Evolutionary conservation across 2,329 filamentous ascomycete genomes (phyloP).

Genomic region (Alternaria brassicicola): DNA sequence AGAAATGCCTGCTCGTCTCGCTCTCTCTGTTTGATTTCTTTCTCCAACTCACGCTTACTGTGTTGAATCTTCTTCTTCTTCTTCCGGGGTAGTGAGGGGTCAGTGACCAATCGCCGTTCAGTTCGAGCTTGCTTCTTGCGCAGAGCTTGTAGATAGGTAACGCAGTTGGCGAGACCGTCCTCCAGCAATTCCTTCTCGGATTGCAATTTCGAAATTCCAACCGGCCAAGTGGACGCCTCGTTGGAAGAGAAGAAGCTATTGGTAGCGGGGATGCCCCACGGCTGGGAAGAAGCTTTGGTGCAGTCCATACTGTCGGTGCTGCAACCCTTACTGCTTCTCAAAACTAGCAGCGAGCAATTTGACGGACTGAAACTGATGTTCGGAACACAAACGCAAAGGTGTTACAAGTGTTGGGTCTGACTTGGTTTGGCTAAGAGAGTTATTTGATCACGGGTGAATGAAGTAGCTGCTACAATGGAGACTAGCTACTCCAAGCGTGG

Average conservation of each 20-base stretch:
- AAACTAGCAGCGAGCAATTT: background rate
- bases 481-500: background rate
- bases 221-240: background rate
- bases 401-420: background rate
- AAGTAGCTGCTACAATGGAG: background rate
- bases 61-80: constrained; percentile 44
- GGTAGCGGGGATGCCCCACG: background rate
- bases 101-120: constrained; percentile 25
- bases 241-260: background rate
- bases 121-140: constrained; percentile 40
- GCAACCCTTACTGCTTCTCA: background rate
- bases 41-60: constrained; percentile 33
- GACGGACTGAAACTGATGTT: background rate
- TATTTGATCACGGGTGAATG: background rate
- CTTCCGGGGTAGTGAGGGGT: constrained; percentile 20
- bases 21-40: constrained; percentile 42
- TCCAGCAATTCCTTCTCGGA: constrained; percentile 36
- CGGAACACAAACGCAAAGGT: background rate
- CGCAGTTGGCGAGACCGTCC: constrained; percentile 39
- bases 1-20: constrained; percentile 40
- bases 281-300: background rate
- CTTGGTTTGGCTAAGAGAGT: background rate
- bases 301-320: background rate
- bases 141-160: constrained; percentile 39
- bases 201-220: constrained; percentile 20